Evolutionary conservation across 2,329 filamentous ascomycete species (phyloP), one percentile per base, ranked within the genome.

Genomic region (Sporothrix schenckii): DNA sequence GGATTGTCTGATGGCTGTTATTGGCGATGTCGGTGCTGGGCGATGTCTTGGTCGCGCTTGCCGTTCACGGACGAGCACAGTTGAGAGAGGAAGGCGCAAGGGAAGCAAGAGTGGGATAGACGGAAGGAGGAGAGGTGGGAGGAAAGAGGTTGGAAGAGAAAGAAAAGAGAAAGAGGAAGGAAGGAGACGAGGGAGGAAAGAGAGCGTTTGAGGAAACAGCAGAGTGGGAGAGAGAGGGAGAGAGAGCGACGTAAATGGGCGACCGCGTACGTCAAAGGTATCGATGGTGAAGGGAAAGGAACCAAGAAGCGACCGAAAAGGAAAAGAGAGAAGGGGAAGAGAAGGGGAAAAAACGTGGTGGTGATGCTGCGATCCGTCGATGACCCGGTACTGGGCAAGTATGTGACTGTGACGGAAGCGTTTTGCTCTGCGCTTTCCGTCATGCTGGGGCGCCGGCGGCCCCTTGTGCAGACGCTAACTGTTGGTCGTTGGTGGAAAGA

Each of bases 391-490:
- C 30, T 58, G 27, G 53, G 34, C 34, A 9, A 54, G 41, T 41
- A 54, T 54, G 41, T 50, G 34, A 54, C 63, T 50, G 7, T 65
- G 60, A 50, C 7, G 44, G 60, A 65, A n/a, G 44, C n/a, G 9
- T 50, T 50, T 50, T 21, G 16, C n/a, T 21, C 7, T 9, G 27
- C 19, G 4, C 27, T 16, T 34, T 16, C 27, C 53, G 53, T 56
- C 34, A 56, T 56, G 53, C 53, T 19, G 30, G 27, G 53, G 53
- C 53, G 53, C 53, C 49, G 19, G 49, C 49, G 49, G 49, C 19
- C 19, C 49, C 19, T n/a, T n/a, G 16, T 19, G 9, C n/a, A 9
- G 16, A 50, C 49, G 49, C 49, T 50, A 50, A 50, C 19, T 9
- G 19, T 50, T n/a, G 49, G 19, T 9, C 2, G 10, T 44, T 44